A percentile compares a stretch with the other conserved stretches of the same genome.
Conservation (phyloP, 2,329 filamentous ascomycete species). For the Aspergillus ibericus region DNA sequence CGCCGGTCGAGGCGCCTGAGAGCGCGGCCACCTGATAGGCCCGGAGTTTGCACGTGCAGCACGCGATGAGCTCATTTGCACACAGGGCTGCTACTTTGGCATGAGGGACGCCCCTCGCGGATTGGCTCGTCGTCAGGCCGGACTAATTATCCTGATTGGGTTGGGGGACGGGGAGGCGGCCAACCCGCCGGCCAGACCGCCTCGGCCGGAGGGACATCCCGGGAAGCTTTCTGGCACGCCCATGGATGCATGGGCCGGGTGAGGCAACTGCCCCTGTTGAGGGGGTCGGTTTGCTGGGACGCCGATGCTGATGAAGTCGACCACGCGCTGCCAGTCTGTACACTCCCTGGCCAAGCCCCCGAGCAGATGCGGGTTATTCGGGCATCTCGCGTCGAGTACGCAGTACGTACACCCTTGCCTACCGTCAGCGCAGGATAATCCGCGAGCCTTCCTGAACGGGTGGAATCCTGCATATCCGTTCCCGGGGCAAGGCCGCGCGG, state of each 20-base stretch:
- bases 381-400: background rate
- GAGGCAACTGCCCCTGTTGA: background rate
- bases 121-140: constrained; percentile 7
- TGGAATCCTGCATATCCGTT: constrained; percentile 21
- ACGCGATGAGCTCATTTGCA: constrained; percentile 22
- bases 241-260: background rate
- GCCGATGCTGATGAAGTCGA: no score
- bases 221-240: background rate
- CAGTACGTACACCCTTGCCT: constrained; percentile 11
- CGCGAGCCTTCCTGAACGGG: constrained; percentile 14
- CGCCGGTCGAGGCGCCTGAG: background rate
- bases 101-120: background rate
- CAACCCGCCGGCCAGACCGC: background rate
- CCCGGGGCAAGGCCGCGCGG: background rate
- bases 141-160: constrained; percentile 11
- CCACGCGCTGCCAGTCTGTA: no score
- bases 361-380: background rate
- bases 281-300: no score
- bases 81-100: background rate
- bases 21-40: constrained; percentile 15
- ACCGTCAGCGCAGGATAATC: constrained; percentile 14
- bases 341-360: no score
- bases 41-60: constrained; percentile 17
- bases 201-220: background rate
- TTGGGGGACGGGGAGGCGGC: background rate